phyloP scores from a whole-genome alignment of 148 eudicot genomes.

The Camellia granthamiana region DNA sequence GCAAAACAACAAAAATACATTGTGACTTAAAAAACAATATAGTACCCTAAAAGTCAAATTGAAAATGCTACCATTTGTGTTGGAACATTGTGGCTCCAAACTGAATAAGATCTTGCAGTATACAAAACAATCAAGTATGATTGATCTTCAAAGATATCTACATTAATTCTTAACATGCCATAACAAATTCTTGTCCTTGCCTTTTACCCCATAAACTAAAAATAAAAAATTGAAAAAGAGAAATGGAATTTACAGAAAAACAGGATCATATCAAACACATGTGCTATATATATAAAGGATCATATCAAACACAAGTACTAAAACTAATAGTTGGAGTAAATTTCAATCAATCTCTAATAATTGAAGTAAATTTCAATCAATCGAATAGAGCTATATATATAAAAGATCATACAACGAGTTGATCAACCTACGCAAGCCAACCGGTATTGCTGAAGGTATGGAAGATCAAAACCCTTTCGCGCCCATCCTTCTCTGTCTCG shows the following conservation, averaged over 20 bases:
- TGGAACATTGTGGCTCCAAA: not conserved
- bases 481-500: constrained; percentile 36
- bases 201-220: not conserved
- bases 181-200: not conserved
- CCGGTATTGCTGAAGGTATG: constrained; percentile 98
- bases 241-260: not conserved
- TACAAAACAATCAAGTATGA: not conserved
- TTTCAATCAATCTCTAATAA: not conserved
- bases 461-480: constrained; percentile 58
- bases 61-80: not conserved
- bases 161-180: not conserved
- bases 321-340: not conserved
- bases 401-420: not conserved
- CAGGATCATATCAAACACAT: not conserved
- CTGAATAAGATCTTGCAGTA: constrained; percentile 3
- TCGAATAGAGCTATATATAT: not conserved
- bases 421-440: constrained; percentile 93
- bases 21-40: not conserved
- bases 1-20: constrained; percentile 25
- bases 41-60: not conserved
- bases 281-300: not conserved
- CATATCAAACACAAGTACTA: not conserved
- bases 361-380: not conserved
- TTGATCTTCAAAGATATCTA: not conserved
- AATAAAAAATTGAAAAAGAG: not conserved